Base-by-base conservation (phyloP, 345 rosid species). In the Eucalyptus decipiens region DNA sequence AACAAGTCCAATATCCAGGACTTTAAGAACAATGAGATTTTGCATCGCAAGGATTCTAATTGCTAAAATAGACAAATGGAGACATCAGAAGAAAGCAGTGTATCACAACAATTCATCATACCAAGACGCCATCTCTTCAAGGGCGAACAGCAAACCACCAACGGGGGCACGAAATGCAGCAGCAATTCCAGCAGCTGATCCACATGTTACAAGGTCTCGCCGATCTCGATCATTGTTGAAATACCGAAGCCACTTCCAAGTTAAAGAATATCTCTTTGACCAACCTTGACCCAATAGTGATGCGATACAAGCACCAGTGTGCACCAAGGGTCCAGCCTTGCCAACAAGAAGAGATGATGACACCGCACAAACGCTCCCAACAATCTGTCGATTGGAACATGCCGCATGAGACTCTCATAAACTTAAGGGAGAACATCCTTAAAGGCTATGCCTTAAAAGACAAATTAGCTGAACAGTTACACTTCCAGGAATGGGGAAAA, bases 91-190 rank as follows among this genome's bases (percentile, higher is more conserved):
- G 34, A 45, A 87, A 17, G 34, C 56, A 30, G 32, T 48, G 60
- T 18, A 34, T 24, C 62, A 1, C 34, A 32, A 32, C 24, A 28
- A 67, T 92, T n/a, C 80, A 67, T 32, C 92, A 86, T 95, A 96
- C 99, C 99, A 97, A 90, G 99, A 97, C 54, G 98, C 94, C 98
- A 97, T 97, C 93, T 97, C 99, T 92, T 97, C 99, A 86, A 97
- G 94, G n/a, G 99, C 94, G 88, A 97, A 97, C 87, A 97, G 91
- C 90, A 96, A 94, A 85, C 99, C 99, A 85, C 99, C 99, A 42
- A 97, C 98, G 2, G 98, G 99, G 86, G 99, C 96, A 88, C 98
- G 96, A 88, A 97, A 97, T 5, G 99, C 94, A 28, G 97, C 97
- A 87, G 99, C 97, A 43, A 97, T 97, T 90, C 99, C 99, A 90